A percentile compares a stretch with the other conserved stretches of the same genome.
phyloP scores from a whole-genome alignment of 116 monocot species.

The Trichopus zeylanicus region DNA sequence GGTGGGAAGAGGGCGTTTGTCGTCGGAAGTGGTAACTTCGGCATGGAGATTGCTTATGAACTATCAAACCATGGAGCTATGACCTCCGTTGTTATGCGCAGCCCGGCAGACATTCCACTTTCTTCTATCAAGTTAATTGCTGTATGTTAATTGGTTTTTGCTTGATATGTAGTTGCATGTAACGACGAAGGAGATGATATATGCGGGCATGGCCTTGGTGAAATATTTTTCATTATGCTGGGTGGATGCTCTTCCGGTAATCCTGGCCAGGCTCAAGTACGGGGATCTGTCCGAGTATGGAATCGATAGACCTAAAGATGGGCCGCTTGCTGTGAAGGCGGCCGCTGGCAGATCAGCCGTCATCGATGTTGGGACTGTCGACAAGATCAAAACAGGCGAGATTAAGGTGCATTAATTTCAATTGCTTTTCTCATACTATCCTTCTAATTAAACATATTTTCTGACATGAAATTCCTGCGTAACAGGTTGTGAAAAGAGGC shows the following conservation, averaged over 20 bases:
- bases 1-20: background rate
- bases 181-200: slow-evolving; percentile 20
- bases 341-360: slow-evolving; percentile 14
- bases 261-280: slow-evolving; percentile 6
- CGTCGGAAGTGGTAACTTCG: slow-evolving; percentile 4
- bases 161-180: slow-evolving; percentile 22
- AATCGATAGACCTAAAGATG: slow-evolving; percentile 14
- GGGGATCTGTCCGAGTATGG: slow-evolving; percentile 24
- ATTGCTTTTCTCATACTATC: background rate
- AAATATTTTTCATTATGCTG: slow-evolving; percentile 8
- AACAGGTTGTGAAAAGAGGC: background rate
- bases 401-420: background rate
- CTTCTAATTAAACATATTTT: background rate
- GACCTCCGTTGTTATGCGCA: background rate
- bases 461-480: background rate
- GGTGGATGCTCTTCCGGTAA: slow-evolving; percentile 15
- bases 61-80: slow-evolving; percentile 4
- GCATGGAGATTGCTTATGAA: slow-evolving; percentile 10
- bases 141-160: background rate
- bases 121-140: background rate
- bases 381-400: slow-evolving; percentile 12
- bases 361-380: slow-evolving; percentile 19
- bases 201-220: slow-evolving; percentile 19
- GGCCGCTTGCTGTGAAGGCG: slow-evolving; percentile 13
- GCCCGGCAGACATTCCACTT: background rate